phyloP scores from a whole-genome alignment of 2,329 filamentous ascomycete genomes.

The Amauroascus verrucosus region DNA sequence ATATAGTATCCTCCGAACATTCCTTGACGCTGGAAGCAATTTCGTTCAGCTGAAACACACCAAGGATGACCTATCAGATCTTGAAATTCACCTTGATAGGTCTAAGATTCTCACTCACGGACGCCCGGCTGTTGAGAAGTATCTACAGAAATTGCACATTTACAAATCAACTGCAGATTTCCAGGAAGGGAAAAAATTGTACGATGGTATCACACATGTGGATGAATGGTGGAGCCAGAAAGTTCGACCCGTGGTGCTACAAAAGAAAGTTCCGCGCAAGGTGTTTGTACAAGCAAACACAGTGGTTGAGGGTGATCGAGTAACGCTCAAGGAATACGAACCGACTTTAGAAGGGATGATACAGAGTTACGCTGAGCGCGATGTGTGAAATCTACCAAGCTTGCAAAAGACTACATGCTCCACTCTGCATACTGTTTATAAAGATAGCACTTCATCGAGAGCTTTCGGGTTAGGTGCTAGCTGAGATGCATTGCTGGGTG shows the following conservation, averaged over 20 bases:
- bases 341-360: constrained; percentile 70
- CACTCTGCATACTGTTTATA: background rate
- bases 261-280: constrained; percentile 51
- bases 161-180: constrained; percentile 88
- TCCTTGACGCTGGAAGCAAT: constrained; percentile 73
- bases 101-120: constrained; percentile 77
- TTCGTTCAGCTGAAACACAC: constrained; percentile 74
- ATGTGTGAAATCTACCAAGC: constrained; percentile 26
- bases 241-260: constrained; percentile 56
- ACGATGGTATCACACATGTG: constrained; percentile 72
- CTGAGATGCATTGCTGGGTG: background rate
- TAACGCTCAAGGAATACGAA: constrained; percentile 76
- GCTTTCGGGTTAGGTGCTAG: background rate
- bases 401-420: background rate
- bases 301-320: constrained; percentile 56
- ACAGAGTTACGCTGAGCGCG: constrained; percentile 62
- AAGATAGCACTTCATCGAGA: background rate
- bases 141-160: constrained; percentile 82
- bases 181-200: constrained; percentile 64
- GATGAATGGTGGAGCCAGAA: constrained; percentile 75
- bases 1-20: constrained; percentile 66
- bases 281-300: constrained; percentile 93
- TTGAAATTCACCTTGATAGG: constrained; percentile 73
- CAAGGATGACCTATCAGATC: constrained; percentile 65
- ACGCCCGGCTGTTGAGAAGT: constrained; percentile 70